These are phyloP conservation scores for Penicillium steckii DNA, from an alignment of 495 filamentous ascomycete species.

Conservation along the genomic window DNA sequence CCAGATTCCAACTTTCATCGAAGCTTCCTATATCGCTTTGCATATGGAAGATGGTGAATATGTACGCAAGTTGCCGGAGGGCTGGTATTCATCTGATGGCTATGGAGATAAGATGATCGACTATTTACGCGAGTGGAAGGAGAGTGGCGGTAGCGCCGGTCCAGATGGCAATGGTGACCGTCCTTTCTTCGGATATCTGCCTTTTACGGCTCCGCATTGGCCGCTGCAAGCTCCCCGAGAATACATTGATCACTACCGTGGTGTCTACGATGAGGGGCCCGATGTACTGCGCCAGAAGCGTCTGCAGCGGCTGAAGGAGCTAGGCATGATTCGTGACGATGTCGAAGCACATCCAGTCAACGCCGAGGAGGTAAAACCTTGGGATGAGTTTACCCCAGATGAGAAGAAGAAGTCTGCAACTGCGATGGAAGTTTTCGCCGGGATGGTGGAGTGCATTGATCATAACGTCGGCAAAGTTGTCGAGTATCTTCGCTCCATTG, in stretches of 20 bases:
- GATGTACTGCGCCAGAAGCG: constrained; percentile 51
- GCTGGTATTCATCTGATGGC: constrained; percentile 56
- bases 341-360: constrained; percentile 54
- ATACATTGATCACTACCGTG: constrained; percentile 52
- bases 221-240: constrained; percentile 56
- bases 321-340: constrained; percentile 50
- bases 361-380: constrained; percentile 51
- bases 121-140: constrained; percentile 53
- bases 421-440: constrained; percentile 63
- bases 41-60: constrained; percentile 60
- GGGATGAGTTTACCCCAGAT: constrained; percentile 49
- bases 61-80: constrained; percentile 50
- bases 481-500: constrained; percentile 52
- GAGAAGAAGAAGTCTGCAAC: constrained; percentile 52
- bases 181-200: constrained; percentile 61
- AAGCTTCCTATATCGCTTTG: constrained; percentile 53
- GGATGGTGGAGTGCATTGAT: constrained; percentile 64
- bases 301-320: constrained; percentile 48
- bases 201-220: constrained; percentile 63
- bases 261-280: constrained; percentile 56
- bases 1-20: constrained; percentile 49
- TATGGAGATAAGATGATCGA: constrained; percentile 54
- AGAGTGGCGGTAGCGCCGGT: constrained; percentile 30
- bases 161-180: constrained; percentile 37
- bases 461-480: constrained; percentile 59